Evolutionary conservation across 805 yeast species (phyloP).

Genomic region (Cyberlindnera americana): DNA sequence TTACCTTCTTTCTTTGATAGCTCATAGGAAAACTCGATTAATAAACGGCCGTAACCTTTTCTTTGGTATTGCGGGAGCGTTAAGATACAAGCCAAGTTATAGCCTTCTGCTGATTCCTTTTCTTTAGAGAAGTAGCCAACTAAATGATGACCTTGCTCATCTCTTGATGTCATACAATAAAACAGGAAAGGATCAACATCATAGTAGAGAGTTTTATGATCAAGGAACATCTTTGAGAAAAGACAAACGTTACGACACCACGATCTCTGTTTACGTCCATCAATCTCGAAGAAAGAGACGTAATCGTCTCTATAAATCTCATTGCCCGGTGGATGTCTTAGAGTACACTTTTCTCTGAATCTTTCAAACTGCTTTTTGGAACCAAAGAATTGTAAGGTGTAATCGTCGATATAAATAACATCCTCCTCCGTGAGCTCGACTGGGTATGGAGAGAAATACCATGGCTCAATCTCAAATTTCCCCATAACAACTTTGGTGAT

Average conservation of each 20-base stretch:
- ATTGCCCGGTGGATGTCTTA: slow-evolving; percentile 97
- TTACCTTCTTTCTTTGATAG: slow-evolving; percentile 84
- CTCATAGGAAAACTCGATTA: slow-evolving; percentile 92
- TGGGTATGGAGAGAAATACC: slow-evolving; percentile 99
- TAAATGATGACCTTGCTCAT: slow-evolving; percentile 88
- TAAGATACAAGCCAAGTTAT: slow-evolving; percentile 95
- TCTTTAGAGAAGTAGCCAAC: slow-evolving; percentile 97
- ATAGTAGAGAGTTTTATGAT: slow-evolving; percentile 93
- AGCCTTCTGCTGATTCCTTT: slow-evolving; percentile 91
- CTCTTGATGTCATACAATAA: slow-evolving; percentile 90
- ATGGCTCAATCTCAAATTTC: slow-evolving; percentile 89
- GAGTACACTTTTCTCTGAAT: slow-evolving; percentile 79
- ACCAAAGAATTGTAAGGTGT: slow-evolving; percentile 83
- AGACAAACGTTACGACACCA: slow-evolving; percentile 97
- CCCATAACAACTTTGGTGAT: slow-evolving; percentile 79
- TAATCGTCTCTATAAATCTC: slow-evolving; percentile 92
- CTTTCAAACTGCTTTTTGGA: slow-evolving; percentile 89
- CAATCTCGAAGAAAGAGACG: slow-evolving; percentile 95
- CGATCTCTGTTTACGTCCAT: slow-evolving; percentile 91
- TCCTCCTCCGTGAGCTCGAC: slow-evolving; percentile 92
- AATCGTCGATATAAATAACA: slow-evolving; percentile 86
- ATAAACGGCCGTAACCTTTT: slow-evolving; percentile 86
- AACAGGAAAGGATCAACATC: slow-evolving; percentile 98
- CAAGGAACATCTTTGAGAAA: slow-evolving; percentile 84
- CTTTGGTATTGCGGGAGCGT: slow-evolving; percentile 96